Evolutionary conservation across 2,329 filamentous ascomycete genomes (phyloP), one percentile per base, ranked within the genome.

Genomic region (Lecanosticta acicola): DNA sequence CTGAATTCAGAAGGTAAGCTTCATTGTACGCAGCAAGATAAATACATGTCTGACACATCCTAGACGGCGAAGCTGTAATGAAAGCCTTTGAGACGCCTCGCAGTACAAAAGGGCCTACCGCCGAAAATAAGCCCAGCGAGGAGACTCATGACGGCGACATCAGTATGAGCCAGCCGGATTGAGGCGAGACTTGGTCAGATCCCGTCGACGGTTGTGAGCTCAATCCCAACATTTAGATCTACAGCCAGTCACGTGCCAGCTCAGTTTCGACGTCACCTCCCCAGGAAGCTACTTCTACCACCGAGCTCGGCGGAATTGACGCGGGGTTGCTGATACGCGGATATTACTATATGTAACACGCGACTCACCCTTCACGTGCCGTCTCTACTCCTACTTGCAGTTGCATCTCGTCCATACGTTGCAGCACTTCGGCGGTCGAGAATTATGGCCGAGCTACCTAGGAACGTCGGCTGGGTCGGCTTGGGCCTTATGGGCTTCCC

Each of bases 1-100:
- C 79, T 95, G 17, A 93, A 86, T 43, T 84, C 88, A 0, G 86
- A 94, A 55, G 24, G 24, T 29, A 29, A 29, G 24, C n/a, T n/a
- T n/a, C n/a, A n/a, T n/a, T n/a, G n/a, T n/a, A n/a, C n/a, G n/a
- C n/a, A n/a, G n/a, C n/a, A n/a, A n/a, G n/a, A n/a, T n/a, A n/a
- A n/a, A n/a, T n/a, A n/a, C n/a, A n/a, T n/a, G n/a, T n/a, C n/a
- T n/a, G n/a, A n/a, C n/a, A n/a, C n/a, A n/a, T 29, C 24, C 5
- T 11, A 29, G 83, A 86, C 62, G 83, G 81, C 0, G 81, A 85
- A 61, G 79, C 76, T 9, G 68, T 84, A 38, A 59, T 69, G 10
- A 58, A 61, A 41, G 73, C 73, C 3, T 72, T 75, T 41, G 61
- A 65, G 46, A 68, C 64, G 19, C 63, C 65, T 29, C 53, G 61